A percentile compares a stretch with the other conserved stretches of the same genome.
Evolutionary conservation across 2,329 filamentous ascomycete species (phyloP).

Genomic region (Penicillium sp.): DNA sequence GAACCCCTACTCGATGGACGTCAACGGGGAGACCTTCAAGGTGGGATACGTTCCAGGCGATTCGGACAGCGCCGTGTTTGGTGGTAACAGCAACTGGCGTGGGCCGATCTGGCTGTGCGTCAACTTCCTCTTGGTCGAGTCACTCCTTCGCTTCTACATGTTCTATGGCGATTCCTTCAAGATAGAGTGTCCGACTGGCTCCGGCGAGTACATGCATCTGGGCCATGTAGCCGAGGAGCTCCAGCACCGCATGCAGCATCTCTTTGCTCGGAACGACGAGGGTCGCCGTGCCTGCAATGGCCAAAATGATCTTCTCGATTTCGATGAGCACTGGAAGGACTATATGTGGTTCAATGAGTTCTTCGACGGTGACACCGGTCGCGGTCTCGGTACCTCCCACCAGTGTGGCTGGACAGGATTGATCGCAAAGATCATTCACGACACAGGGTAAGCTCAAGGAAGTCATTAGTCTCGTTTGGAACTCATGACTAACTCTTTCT

Average conservation of each 20-base stretch:
- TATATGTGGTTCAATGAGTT: conserved; percentile 96
- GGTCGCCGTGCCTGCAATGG: conserved; percentile 86
- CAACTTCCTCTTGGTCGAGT: conserved; percentile 92
- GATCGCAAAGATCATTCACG: conserved; percentile 95
- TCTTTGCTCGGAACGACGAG: conserved; percentile 81
- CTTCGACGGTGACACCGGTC: conserved; percentile 89
- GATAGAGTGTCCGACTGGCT: conserved; percentile 91
- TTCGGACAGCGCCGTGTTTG: conserved; percentile 91
- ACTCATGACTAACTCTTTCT: conserved; percentile 1
- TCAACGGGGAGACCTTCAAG: conserved; percentile 85
- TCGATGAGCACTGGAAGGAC: conserved; percentile 89
- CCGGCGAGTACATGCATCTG: conserved; percentile 91
- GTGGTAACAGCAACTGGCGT: conserved; percentile 97
- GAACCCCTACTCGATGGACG: conserved; percentile 90
- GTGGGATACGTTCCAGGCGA: conserved; percentile 93
- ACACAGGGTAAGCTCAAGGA: conserved; percentile 75
- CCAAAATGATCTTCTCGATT: conserved; percentile 82
- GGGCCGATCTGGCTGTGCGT: conserved; percentile 94
- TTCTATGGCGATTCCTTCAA: conserved; percentile 89
- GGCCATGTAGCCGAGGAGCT: conserved; percentile 93
- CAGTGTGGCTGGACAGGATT: conserved; percentile 96
- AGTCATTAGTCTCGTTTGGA: too few relatives aligned
- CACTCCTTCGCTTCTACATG: conserved; percentile 91
- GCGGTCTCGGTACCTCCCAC: conserved; percentile 86
- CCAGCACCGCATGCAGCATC: conserved; percentile 88